Evolutionary conservation across 169 alveolate species (phyloP), one percentile per base, ranked within the genome.

Genomic region (Plasmodium yoelii): DNA sequence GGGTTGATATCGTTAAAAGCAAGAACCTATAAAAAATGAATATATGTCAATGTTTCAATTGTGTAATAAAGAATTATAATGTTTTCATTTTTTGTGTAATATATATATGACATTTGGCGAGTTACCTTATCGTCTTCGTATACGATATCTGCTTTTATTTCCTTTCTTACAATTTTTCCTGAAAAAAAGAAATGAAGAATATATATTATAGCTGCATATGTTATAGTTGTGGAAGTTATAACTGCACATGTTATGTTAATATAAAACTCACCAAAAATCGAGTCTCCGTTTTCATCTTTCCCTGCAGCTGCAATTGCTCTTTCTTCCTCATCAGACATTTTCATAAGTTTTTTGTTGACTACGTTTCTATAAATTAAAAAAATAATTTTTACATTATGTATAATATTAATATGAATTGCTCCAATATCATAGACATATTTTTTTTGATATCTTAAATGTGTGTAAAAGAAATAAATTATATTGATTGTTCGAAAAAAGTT

Each of bases 1-100:
- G 99, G 99, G 59, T 93, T 92, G 5, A 96, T 93, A 84, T 97
- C 99, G 88, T 95, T 96, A 88, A 97, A 97, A 10, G 99, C 98
- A 53, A 97, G 75, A 42, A 96, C 94, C 95, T 88, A 57, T 2
- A 93, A 28, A 61, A 61, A 28, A 24, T 8, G 19, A 15, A 24
- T 2, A 1, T 9, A 28, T 26, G 22, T 8, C 13, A 61, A 10
- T 19, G 26, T 60, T 18, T 22, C 5, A n/a, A 59, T 59, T 9
- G n/a, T n/a, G n/a, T 8, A 12, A 60, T 24, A 13, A 6, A 24
- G 0, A 22, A 22, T 22, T 22, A 1, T 22, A 22, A 22, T 60
- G 6, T 19, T 13, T 70, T 18, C 47, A 12, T 56, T 22, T 24
- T 18, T 53, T 39, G 22, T 24, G 9, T 34, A 51, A 12, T 34